Evolutionary conservation across 169 alveolate species (phyloP).

Genomic region (Plasmodium gaboni): DNA sequence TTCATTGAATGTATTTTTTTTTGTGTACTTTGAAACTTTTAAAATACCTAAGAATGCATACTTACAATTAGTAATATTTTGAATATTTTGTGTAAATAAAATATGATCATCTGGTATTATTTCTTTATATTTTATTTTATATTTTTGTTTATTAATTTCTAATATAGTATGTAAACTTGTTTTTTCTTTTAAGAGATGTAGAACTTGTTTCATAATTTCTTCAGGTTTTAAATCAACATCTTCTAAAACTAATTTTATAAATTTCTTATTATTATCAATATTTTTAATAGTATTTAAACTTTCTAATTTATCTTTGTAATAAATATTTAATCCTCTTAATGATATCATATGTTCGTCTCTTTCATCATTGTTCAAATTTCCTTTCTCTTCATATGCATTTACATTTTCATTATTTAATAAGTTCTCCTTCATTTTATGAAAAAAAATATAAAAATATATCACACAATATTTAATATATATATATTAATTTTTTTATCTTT

Average conservation of each 20-base stretch:
- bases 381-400: background rate
- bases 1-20: conserved; percentile 50
- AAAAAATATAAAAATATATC: too few species aligned
- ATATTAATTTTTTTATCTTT: background rate
- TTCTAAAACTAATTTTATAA: conserved; percentile 61
- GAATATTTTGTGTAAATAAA: conserved; percentile 46
- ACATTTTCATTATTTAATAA: background rate
- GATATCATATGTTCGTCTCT: conserved; percentile 55
- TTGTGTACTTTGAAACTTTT: conserved; percentile 41
- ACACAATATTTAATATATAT: background rate
- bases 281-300: conserved; percentile 59
- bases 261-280: conserved; percentile 64
- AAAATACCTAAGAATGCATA: conserved; percentile 66
- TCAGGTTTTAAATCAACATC: conserved; percentile 50
- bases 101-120: conserved; percentile 62
- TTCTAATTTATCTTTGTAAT: conserved; percentile 41
- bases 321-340: conserved; percentile 60
- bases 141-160: conserved; percentile 43
- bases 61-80: conserved; percentile 67
- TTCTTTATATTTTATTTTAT: conserved; percentile 61
- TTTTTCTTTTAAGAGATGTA: conserved; percentile 47
- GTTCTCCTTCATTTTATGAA: conserved; percentile 1
- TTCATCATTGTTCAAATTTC: conserved; percentile 1
- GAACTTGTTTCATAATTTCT: conserved; percentile 34
- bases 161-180: conserved; percentile 39